Evolutionary conservation across 768 basidiomycete genomes (phyloP), one percentile per base, ranked within the genome.

Genomic region (Dentipellis fragilis): DNA sequence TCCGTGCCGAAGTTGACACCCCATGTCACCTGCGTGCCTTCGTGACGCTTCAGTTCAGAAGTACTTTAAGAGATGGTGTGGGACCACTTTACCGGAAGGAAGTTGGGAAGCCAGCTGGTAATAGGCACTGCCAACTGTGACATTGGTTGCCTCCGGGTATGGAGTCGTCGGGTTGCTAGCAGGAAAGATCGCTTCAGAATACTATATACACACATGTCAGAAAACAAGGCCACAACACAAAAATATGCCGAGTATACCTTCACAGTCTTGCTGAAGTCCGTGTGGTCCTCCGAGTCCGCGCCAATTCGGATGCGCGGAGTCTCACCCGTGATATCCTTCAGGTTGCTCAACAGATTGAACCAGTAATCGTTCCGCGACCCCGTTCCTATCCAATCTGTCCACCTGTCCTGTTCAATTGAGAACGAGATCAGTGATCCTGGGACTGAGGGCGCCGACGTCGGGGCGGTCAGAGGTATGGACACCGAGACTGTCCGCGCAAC

Each of bases 371-470:
- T 86, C 36, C 70, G 71, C 2, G 73, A 67, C 6, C 61, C 56
- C 10, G 72, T 73, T 1, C 86, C 85, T 10, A 69, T 69, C 85
- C 85, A 88, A 58, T 85, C 84, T 10, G 73, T 70, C 84, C 84
- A 87, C 35, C 80, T 72, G 59, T 87, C 85, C 66, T 84, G 79
- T 62, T 86, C 86, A 53, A 87, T 77, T 34, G 84, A 87, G 59
- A 86, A 77, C 0, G 81, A 83, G 23, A 86, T 60, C 11, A 84
- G 67, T 0, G 51, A 52, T 39, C 52, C 46, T 14, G 54, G 54
- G 39, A 56, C 10, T 7, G 22, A n/a, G 19, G 48, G 54, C 2
- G 58, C 55, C 16, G 3, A 34, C 7, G 16, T 10, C n/a, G 55
- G 58, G 14, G 52, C 52, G 34, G 51, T 29, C 48, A 55, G 36